These are phyloP conservation scores for Wickerhamomyces mucosus DNA, from an alignment of 805 yeast genomes.

Conservation along the genomic window DNA sequence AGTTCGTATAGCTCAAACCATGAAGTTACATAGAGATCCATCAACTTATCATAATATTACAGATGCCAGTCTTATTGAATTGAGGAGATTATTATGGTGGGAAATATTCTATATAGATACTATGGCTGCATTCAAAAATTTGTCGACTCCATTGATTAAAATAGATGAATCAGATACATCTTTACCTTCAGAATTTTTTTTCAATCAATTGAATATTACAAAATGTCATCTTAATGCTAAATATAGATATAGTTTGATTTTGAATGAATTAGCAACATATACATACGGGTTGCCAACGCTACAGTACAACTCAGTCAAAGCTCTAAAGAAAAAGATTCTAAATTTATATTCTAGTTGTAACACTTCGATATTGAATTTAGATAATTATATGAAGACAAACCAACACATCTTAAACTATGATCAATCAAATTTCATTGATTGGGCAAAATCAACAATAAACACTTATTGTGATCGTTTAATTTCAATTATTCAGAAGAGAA, in stretches of 20 bases:
- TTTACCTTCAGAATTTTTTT: slow-evolving; percentile 38
- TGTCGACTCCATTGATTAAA: slow-evolving; percentile 44
- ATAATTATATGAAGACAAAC: slow-evolving; percentile 21
- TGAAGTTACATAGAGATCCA: slow-evolving; percentile 53
- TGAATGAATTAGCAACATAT: slow-evolving; percentile 43
- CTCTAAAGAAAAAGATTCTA: slow-evolving; percentile 37
- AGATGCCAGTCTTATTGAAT: slow-evolving; percentile 38
- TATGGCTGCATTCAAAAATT: slow-evolving; percentile 44
- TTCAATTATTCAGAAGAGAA: slow-evolving; percentile 30
- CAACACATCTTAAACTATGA: slow-evolving; percentile 28
- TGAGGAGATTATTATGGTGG: slow-evolving; percentile 59
- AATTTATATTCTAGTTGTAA: slow-evolving; percentile 42
- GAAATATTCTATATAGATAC: slow-evolving; percentile 52
- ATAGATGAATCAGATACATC: slow-evolving; percentile 46
- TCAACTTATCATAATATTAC: slow-evolving; percentile 39
- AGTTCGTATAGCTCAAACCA: slow-evolving; percentile 45
- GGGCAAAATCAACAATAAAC: slow-evolving; percentile 37
- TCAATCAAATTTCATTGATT: slow-evolving; percentile 32
- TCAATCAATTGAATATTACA: slow-evolving; percentile 31
- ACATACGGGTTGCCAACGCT: slow-evolving; percentile 40
- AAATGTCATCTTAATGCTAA: slow-evolving; percentile 43
- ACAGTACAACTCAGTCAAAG: slow-evolving; percentile 30
- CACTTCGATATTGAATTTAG: slow-evolving; percentile 34
- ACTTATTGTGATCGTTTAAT: slow-evolving; percentile 48
- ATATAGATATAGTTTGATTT: slow-evolving; percentile 39